Percentiles rank a stretch among this genome's conserved stretches.
phyloP scores from a whole-genome alignment of 192 early-diverging fungal species.

The Linnemannia schmuckeri region DNA sequence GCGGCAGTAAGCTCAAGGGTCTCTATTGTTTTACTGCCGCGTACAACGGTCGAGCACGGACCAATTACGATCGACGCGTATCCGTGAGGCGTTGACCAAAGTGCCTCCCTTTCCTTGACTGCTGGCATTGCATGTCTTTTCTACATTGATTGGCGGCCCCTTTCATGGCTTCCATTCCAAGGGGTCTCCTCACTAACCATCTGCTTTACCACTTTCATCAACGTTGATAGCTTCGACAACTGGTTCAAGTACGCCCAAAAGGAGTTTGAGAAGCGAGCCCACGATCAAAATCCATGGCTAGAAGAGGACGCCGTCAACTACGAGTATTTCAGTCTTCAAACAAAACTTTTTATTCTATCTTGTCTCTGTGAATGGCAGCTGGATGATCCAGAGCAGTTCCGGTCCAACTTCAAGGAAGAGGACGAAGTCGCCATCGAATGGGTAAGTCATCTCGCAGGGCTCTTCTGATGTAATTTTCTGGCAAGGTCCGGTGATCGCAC shows the following conservation, averaged over 20 bases:
- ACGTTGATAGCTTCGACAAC: slow-evolving; percentile 33
- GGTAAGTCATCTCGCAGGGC: slow-evolving; percentile 51
- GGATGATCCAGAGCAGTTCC: slow-evolving; percentile 76
- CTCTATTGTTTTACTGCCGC: slow-evolving; percentile 25
- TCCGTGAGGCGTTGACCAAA: background rate
- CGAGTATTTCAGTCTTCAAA: slow-evolving; percentile 21
- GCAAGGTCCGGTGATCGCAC: too few species aligned
- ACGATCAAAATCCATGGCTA: slow-evolving; percentile 63
- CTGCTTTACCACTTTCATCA: background rate
- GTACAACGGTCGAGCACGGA: slow-evolving; percentile 52
- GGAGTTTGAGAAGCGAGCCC: slow-evolving; percentile 56
- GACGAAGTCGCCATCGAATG: slow-evolving; percentile 71
- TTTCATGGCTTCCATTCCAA: background rate
- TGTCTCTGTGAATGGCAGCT: slow-evolving; percentile 76
- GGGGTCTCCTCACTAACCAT: background rate
- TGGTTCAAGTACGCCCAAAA: slow-evolving; percentile 58
- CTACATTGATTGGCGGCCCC: background rate
- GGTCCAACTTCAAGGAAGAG: slow-evolving; percentile 63
- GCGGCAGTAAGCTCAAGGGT: background rate
- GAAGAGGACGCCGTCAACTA: slow-evolving; percentile 48
- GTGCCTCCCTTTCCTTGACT: background rate
- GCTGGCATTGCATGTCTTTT: background rate
- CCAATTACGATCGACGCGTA: slow-evolving; percentile 39
- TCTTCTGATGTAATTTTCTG: background rate
- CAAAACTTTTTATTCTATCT: slow-evolving; percentile 25